Conservation (phyloP, 2,329 filamentous ascomycete genomes). For the Hypoxylon sp. region DNA sequence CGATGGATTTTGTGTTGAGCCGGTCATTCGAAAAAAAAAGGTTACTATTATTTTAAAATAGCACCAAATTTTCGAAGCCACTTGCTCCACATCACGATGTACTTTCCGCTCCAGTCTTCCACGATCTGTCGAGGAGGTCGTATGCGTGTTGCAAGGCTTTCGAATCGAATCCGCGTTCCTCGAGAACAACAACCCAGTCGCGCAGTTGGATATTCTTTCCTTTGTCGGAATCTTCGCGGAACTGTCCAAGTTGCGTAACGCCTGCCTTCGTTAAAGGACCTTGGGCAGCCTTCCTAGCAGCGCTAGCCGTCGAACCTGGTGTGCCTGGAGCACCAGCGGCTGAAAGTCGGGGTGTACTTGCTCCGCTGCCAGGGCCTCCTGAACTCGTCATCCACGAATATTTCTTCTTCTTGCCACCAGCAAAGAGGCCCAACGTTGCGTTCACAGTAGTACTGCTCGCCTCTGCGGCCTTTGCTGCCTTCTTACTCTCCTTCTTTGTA, state of each 20-base stretch:
- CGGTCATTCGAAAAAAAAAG: neutral
- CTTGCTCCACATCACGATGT: slow-evolving; percentile 14
- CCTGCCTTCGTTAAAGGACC: slow-evolving; percentile 68
- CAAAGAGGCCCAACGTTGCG: slow-evolving; percentile 82
- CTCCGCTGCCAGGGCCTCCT: slow-evolving; percentile 64
- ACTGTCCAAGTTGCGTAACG: slow-evolving; percentile 77
- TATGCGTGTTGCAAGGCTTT: slow-evolving; percentile 74
- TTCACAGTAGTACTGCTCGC: slow-evolving; percentile 88
- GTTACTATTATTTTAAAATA: neutral
- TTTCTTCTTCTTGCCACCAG: slow-evolving; percentile 74
- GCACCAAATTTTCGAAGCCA: neutral
- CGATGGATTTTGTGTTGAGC: neutral
- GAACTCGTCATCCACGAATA: slow-evolving; percentile 86
- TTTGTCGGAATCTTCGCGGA: slow-evolving; percentile 83
- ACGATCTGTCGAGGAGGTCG: slow-evolving; percentile 64
- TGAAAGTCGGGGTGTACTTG: slow-evolving; percentile 63
- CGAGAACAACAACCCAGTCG: slow-evolving; percentile 84
- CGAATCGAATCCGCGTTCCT: slow-evolving; percentile 80
- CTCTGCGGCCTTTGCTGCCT: slow-evolving; percentile 81
- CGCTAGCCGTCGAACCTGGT: slow-evolving; percentile 51
- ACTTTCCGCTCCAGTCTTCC: slow-evolving; percentile 46
- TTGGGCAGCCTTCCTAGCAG: slow-evolving; percentile 54
- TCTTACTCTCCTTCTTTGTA: slow-evolving; percentile 88
- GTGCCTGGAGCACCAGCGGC: slow-evolving; percentile 56
- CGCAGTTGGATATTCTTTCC: slow-evolving; percentile 86